Evolutionary conservation across 2,329 filamentous ascomycete species (phyloP), one percentile per base, ranked within the genome.

Genomic region (Cordyceps pruinosa): DNA sequence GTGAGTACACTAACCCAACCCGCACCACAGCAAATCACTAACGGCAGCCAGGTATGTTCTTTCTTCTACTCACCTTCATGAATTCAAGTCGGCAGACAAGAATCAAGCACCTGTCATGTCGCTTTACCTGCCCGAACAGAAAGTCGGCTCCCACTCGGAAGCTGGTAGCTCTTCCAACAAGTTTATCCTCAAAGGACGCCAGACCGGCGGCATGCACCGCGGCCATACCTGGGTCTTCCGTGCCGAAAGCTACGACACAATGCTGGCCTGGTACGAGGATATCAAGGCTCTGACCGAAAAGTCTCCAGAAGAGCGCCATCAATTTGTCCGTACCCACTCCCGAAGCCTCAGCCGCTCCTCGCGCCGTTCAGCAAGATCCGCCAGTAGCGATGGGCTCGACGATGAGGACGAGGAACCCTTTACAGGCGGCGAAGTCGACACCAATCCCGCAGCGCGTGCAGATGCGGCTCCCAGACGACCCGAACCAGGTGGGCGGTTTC

Each of bases 51-150:
- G 89, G 90, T 97, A 97, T 72, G 91, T 97, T 48, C 78, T 99
- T 64, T 96, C 94, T 65, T 90, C 94, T 17, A 97, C 94, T 57
- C 94, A 99, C 73, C 81, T 99, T 23, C 94, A 99, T 75, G 94
- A 99, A 73, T 99, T 97, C 82, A 97, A 96, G 71, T 96, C 91
- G n/a, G 90, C 91, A 63, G 93, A 97, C 73, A 92, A 93, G 70
- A 88, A 83, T 59, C 90, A 94, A 72, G 87, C 89, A 39, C 94
- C 94, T 1, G 84, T 97, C 69, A 97, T 99, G 93, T 97, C 94
- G 42, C 79, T 99, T 57, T 96, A 94, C 69, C 82, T 99, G 28
- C 89, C 89, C 7, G 94, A 97, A 65, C 94, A 97, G 73, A 97
- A 96, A 70, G 81, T 99, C 58, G 94, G 94, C 37, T 95, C 92